Evolutionary conservation across 148 eudicot genomes (phyloP), one percentile per base, ranked within the genome.

Genomic region (Chenopodium berlandieri): DNA sequence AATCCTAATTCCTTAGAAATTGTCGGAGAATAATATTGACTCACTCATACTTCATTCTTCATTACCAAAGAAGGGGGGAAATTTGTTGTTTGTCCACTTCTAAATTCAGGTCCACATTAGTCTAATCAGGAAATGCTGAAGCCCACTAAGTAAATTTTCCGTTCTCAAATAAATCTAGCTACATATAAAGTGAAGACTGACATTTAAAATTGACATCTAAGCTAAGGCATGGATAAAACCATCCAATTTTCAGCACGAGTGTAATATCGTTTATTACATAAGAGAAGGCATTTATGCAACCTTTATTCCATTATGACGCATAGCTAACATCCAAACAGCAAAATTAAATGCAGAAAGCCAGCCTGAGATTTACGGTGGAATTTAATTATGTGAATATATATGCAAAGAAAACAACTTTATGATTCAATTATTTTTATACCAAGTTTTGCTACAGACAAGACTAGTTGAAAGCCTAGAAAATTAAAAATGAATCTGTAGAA

Each of bases 91-190:
- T 68, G 85, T 67, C 72, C 16, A 48, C 27, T 78, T 32, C 71
- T 72, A 78, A 32, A 40, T 63, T 50, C 73, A 62, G 81, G 81
- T 77, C 72, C 82, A 79, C 75, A 65, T 27, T 52, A 69, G 52
- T 83, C 64, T 75, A 27, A 80, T 83, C 66, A 76, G 54, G 71
- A 75, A 34, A 23, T 64, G 78, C 73, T 75, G 79, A 31, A 65
- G 50, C 10, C 74, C 63, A 71, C 37, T 64, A 75, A 54, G n/a
- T 54, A 32, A 80, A 11, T 9, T 6, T n/a, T 32, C 20, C 47
- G 22, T 37, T 37, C 17, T 65, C 34, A 47, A 75, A 62, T 71
- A 63, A 74, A 79, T 22, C 23, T 30, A 66, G 68, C 32, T 40
- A 48, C 56, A 73, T 17, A 9, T 32, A 22, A 46, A 70, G 19